Conservation (phyloP, 2,329 filamentous ascomycete genomes). For the Botrytis hyacinthi region DNA sequence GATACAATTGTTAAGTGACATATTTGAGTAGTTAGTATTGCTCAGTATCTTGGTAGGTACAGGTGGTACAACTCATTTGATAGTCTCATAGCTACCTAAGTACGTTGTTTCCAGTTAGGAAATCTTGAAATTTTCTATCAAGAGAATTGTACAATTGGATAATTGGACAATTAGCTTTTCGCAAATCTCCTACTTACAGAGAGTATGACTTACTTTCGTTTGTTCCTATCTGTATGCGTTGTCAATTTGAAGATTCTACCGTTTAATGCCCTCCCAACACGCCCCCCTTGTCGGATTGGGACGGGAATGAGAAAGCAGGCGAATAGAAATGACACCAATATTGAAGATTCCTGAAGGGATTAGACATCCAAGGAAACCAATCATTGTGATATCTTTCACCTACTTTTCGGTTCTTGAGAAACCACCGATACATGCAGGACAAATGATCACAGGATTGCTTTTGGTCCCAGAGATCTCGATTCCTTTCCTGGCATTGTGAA, state of each 20-base stretch:
- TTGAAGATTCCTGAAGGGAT: conserved; percentile 1
- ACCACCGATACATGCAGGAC: not conserved
- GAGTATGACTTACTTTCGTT: not conserved
- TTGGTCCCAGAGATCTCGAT: conserved; percentile 16
- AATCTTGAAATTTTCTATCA: not conserved
- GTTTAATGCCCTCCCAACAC: not conserved
- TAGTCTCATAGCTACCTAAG: not conserved
- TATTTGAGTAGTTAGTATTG: not conserved
- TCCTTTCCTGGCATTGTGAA: not conserved
- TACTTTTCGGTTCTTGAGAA: not conserved
- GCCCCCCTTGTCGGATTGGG: conserved; percentile 4
- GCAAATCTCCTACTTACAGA: not conserved
- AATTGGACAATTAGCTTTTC: not conserved
- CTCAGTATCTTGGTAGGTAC: not conserved
- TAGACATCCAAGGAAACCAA: not conserved
- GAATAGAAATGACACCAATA: conserved; percentile 15
- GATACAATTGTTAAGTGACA: not conserved
- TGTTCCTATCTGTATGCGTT: conserved; percentile 19
- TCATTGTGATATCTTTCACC: not conserved
- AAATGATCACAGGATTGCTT: conserved; percentile 20
- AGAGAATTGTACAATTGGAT: not conserved
- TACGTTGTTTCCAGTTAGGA: not conserved
- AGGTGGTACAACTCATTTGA: not conserved
- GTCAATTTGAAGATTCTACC: conserved; percentile 19
- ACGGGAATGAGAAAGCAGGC: conserved; percentile 9